Conservation (phyloP, 352 stramenopile species). For the Phytophthora pseudosyringae region DNA sequence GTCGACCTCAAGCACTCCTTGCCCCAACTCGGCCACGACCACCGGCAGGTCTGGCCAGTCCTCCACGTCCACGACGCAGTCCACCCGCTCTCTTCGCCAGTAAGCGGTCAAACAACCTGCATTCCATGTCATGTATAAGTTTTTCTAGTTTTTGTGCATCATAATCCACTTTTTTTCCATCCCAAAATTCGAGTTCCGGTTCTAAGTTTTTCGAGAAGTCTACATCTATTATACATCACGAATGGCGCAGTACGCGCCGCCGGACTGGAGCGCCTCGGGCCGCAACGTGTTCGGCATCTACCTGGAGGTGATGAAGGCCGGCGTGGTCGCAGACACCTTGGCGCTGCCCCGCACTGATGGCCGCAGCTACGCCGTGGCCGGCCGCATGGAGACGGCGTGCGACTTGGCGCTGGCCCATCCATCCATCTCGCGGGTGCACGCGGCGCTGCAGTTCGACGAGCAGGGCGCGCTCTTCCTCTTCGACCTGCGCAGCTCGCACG, state of each 20-base stretch:
- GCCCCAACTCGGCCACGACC: too few species aligned
- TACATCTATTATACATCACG: too few species aligned
- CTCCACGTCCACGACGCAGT: too few species aligned
- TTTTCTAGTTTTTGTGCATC: background rate
- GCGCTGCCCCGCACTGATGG: constrained; percentile 31
- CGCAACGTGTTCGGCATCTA: constrained; percentile 60
- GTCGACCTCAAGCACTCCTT: too few species aligned
- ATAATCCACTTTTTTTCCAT: background rate
- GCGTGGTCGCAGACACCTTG: constrained; percentile 58
- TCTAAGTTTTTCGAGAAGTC: too few species aligned
- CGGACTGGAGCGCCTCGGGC: constrained; percentile 54
- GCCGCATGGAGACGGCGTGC: constrained; percentile 66
- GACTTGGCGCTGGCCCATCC: constrained; percentile 77
- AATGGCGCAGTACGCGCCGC: constrained; percentile 52
- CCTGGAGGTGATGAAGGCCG: constrained; percentile 77
- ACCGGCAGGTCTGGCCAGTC: too few species aligned
- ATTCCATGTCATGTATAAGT: too few species aligned
- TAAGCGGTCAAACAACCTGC: too few species aligned
- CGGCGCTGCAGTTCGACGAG: constrained; percentile 72
- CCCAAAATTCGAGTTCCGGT: background rate
- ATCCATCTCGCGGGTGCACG: constrained; percentile 81
- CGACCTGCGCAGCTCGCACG: constrained; percentile 84
- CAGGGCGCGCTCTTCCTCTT: constrained; percentile 72
- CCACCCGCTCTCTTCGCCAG: too few species aligned
- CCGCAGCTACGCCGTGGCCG: constrained; percentile 57